Evolutionary conservation across 768 basidiomycete genomes (phyloP), one percentile per base, ranked within the genome.

Genomic region (Exsudoporus frostii): DNA sequence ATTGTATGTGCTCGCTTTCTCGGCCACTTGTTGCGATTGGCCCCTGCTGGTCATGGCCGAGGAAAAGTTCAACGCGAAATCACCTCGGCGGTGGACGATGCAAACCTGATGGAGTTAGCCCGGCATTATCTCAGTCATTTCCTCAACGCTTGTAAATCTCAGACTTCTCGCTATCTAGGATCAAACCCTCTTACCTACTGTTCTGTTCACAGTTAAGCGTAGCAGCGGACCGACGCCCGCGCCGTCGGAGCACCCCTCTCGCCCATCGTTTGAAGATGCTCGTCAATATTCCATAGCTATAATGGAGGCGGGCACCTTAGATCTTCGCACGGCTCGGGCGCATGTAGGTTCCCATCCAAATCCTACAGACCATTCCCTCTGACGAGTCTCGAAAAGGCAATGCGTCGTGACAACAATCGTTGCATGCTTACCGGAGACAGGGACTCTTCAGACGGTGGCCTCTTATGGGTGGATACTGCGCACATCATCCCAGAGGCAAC

Each of bases 11-110:
- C 47, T 43, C 47, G 46, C 15, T 10, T 48, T 3, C 52, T 53
- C 2, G 47, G 34, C 14, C 27, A 49, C 13, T 15, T 53, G 20
- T 24, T 56, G 24, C 19, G 17, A 22, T 15, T 54, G 13, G 52
- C 29, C 13, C 52, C 52, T 8, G 7, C 37, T 1, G 27, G 43
- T 8, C 32, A 49, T 13, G 10, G 13, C 7, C 47, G 24, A 46
- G 40, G 32, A 14, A 36, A 46, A 41, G 27, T 50, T 33, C 53
- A 57, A 19, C 25, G 14, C 4, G 48, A 55, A 14, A 57, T 57
- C 8, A 0, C 43, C 4, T 7, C 2, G 11, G 14, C 32, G 0
- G 5, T 2, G 24, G 27, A 42, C 7, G 0, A 57, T 14, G 0
- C 6, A 9, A 22, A 1, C 1, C 25, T 46, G 8, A 55, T 57